Evolutionary conservation across 1,284 basidiomycete species (phyloP).

Genomic region (Trametes sp.): DNA sequence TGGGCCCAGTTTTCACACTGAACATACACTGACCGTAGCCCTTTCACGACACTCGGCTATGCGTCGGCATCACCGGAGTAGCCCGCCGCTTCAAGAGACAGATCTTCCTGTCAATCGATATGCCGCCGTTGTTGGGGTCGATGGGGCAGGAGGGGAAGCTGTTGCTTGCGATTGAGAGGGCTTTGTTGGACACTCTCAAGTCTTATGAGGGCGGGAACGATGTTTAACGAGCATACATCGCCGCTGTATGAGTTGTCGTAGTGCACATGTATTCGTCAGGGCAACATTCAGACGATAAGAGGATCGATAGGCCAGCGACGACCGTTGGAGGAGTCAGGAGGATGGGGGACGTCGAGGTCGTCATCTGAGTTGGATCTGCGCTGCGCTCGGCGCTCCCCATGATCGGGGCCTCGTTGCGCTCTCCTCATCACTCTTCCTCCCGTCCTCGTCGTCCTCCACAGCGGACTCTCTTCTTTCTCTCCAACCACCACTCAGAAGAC

Average conservation of each 20-base stretch:
- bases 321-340: not conserved
- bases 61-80: slow-evolving; percentile 39
- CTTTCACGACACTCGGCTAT: slow-evolving; percentile 19
- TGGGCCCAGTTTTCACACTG: slow-evolving; percentile 11
- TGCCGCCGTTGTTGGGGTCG: slow-evolving; percentile 53
- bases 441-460: slow-evolving; percentile 35
- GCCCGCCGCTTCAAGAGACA: slow-evolving; percentile 69
- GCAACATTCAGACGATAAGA: slow-evolving; percentile 21
- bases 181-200: slow-evolving; percentile 57
- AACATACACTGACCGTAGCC: slow-evolving; percentile 29
- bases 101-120: slow-evolving; percentile 75
- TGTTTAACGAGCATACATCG: not conserved
- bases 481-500: slow-evolving; percentile 26
- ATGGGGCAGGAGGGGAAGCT: slow-evolving; percentile 56
- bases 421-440: slow-evolving; percentile 34
- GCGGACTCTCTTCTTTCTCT: slow-evolving; percentile 24
- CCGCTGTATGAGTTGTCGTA: not conserved
- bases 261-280: not conserved
- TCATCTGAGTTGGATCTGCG: slow-evolving; percentile 32
- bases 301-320: slow-evolving; percentile 23
- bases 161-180: slow-evolving; percentile 63
- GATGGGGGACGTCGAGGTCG: slow-evolving; percentile 11
- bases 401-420: slow-evolving; percentile 40
- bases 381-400: slow-evolving; percentile 38
- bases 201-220: slow-evolving; percentile 44